Percentiles rank a stretch among this genome's conserved stretches.
phyloP scores from a whole-genome alignment of 2,329 filamentous ascomycete species.

The Alternaria conjuncta region DNA sequence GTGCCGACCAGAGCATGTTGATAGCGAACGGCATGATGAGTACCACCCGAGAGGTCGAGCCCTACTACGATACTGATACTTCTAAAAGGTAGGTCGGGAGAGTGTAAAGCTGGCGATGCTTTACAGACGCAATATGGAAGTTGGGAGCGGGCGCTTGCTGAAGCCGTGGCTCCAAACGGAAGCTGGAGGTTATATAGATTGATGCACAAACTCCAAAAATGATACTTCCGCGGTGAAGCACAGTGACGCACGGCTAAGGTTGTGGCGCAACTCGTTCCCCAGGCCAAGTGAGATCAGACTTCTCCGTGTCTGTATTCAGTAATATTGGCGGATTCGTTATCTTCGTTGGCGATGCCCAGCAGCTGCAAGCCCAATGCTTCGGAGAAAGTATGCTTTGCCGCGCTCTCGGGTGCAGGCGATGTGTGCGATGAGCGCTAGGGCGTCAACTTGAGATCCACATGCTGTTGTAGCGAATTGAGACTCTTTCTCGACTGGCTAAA shows the following conservation, averaged over 20 bases:
- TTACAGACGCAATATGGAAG: constrained; percentile 11
- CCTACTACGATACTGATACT: neutral
- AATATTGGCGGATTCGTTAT: constrained; percentile 37
- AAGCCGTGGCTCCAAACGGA: constrained; percentile 19
- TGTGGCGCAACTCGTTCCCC: constrained; percentile 24
- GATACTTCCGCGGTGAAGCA: constrained; percentile 46
- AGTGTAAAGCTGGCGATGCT: constrained; percentile 11
- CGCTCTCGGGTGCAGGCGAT: constrained; percentile 8
- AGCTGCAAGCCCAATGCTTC: constrained; percentile 12
- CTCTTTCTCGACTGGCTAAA: constrained; percentile 10
- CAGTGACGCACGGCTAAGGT: constrained; percentile 35
- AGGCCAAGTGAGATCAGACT: constrained; percentile 32
- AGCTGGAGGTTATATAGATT: constrained; percentile 33
- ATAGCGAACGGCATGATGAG: constrained; percentile 44
- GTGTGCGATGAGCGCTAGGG: constrained; percentile 28
- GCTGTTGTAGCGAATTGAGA: constrained; percentile 12
- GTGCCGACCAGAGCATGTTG: constrained; percentile 55
- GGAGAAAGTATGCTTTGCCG: constrained; percentile 25
- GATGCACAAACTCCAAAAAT: constrained; percentile 19
- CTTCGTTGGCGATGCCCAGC: constrained; percentile 21
- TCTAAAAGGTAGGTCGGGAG: constrained; percentile 4
- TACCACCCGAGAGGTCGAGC: neutral
- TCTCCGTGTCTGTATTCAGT: constrained; percentile 25
- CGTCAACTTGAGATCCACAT: constrained; percentile 13
- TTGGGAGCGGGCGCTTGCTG: constrained; percentile 23